Percentiles rank a stretch among this genome's conserved stretches.
Evolutionary conservation across 2,329 filamentous ascomycete genomes (phyloP).

Genomic region (Colletotrichum sp.): DNA sequence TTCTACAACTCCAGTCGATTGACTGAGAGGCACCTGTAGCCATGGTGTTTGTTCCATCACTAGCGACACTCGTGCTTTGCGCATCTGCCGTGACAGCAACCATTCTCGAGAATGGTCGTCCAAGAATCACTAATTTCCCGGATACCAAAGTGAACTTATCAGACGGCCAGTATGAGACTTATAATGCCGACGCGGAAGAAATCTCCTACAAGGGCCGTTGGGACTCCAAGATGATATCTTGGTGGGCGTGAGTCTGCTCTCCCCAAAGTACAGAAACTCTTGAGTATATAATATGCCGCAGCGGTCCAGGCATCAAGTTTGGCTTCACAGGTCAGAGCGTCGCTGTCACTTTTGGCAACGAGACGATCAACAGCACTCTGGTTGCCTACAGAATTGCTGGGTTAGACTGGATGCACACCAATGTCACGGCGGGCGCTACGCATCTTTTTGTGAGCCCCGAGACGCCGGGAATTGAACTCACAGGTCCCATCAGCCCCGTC

Average conservation of each 20-base stretch:
- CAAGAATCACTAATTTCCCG: constrained; percentile 42
- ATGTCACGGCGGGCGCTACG: constrained; percentile 60
- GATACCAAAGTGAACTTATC: constrained; percentile 41
- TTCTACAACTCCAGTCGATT: background rate
- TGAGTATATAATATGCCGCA: constrained; percentile 23
- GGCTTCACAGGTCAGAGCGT: constrained; percentile 59
- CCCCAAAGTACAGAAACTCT: background rate
- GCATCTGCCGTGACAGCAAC: constrained; percentile 28
- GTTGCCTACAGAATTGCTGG: constrained; percentile 63
- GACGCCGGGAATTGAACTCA: constrained; percentile 49
- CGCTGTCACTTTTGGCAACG: constrained; percentile 58
- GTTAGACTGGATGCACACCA: constrained; percentile 65
- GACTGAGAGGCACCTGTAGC: background rate
- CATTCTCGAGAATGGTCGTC: constrained; percentile 47
- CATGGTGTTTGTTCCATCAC: background rate
- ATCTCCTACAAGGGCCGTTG: constrained; percentile 67
- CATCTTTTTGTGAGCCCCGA: constrained; percentile 56
- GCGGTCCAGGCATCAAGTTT: constrained; percentile 58
- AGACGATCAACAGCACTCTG: constrained; percentile 53
- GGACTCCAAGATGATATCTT: constrained; percentile 65
- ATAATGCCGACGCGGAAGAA: constrained; percentile 54
- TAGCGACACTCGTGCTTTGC: constrained; percentile 21
- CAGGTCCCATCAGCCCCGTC: constrained; percentile 45
- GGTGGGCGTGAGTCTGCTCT: constrained; percentile 56
- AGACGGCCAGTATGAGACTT: constrained; percentile 43